Evolutionary conservation across 164 flowering plant species (phyloP).

Genomic region (Sextonia rubra): DNA sequence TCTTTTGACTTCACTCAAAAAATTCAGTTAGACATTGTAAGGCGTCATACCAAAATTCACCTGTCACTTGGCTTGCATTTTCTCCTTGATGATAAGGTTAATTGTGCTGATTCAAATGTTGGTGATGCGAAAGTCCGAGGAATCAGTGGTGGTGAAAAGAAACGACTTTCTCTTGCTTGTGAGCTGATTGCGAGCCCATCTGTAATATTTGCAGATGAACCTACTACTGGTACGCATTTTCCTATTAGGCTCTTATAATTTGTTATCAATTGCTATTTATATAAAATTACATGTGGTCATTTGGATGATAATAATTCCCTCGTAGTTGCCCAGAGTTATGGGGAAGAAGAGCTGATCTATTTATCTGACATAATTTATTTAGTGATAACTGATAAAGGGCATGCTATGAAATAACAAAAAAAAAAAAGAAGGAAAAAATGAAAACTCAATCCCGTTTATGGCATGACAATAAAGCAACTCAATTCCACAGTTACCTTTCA

Average conservation of each 20-base stretch:
- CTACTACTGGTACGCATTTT: conserved; percentile 71
- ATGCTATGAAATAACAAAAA: neutral
- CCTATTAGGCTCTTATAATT: neutral
- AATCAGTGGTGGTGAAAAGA: conserved; percentile 98
- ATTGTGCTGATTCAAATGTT: conserved; percentile 84
- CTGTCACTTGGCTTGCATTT: neutral
- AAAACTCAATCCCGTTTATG: too few species aligned
- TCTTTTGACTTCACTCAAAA: neutral
- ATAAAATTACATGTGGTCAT: neutral
- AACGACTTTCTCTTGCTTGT: conserved; percentile 91
- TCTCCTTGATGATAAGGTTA: conserved; percentile 43
- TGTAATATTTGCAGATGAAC: conserved; percentile 97
- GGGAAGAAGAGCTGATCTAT: neutral
- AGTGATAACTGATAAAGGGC: neutral
- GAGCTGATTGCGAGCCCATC: conserved; percentile 98
- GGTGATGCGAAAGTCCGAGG: conserved; percentile 99
- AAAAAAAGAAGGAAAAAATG: too few species aligned
- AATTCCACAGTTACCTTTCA: too few species aligned
- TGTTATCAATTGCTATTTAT: neutral
- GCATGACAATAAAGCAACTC: too few species aligned
- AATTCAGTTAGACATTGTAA: neutral
- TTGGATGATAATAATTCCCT: neutral
- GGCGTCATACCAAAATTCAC: neutral
- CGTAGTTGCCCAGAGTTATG: neutral
- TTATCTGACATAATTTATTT: neutral